phyloP scores from a whole-genome alignment of 805 yeast genomes.

The Candida manassasensis region DNA sequence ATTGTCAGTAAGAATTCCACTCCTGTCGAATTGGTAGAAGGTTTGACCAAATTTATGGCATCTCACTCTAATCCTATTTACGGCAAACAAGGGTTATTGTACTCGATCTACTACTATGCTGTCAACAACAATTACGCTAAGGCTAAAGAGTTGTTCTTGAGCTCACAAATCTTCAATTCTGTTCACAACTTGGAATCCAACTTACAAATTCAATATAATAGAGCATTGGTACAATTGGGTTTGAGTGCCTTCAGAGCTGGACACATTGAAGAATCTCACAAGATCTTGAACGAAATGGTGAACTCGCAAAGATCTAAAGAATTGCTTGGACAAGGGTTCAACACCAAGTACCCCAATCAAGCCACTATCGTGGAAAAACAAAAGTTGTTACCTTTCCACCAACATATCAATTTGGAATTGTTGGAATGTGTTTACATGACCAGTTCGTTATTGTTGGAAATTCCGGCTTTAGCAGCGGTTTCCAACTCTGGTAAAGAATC shows the following conservation, averaged over 20 bases:
- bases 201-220: conserved; percentile 87
- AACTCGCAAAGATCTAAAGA: conserved; percentile 85
- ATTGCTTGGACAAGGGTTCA: conserved; percentile 84
- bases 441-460: conserved; percentile 80
- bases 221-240: conserved; percentile 94
- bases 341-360: conserved; percentile 59
- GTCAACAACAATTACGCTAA: conserved; percentile 75
- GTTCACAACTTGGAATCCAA: conserved; percentile 82
- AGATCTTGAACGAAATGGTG: conserved; percentile 81
- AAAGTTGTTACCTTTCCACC: conserved; percentile 92
- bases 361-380: conserved; percentile 61
- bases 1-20: conserved; percentile 30
- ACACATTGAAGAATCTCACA: conserved; percentile 78
- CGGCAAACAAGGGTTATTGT: conserved; percentile 79
- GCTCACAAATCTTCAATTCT: conserved; percentile 78
- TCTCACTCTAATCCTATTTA: conserved; percentile 62
- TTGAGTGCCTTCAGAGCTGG: conserved; percentile 93
- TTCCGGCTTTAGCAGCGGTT: conserved; percentile 70
- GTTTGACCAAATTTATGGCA: conserved; percentile 61
- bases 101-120: conserved; percentile 87
- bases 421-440: conserved; percentile 93
- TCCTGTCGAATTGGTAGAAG: conserved; percentile 51
- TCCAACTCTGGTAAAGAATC: conserved; percentile 61
- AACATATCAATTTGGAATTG: conserved; percentile 94
- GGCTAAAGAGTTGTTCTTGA: conserved; percentile 84